phyloP scores from a whole-genome alignment of 306 rosid species.

The Vachellia pachyceras region DNA sequence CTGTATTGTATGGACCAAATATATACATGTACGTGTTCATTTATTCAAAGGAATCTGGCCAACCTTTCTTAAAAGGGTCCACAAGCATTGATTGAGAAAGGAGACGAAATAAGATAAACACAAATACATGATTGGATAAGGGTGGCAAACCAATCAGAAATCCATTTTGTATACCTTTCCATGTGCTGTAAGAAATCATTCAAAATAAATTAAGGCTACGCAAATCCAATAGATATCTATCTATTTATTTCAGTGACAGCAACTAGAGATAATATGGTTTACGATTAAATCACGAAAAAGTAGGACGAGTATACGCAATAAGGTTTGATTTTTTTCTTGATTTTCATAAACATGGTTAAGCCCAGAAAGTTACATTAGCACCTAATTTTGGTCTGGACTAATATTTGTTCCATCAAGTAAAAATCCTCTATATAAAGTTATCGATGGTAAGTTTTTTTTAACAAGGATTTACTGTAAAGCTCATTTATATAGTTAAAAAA shows the following conservation, averaged over 20 bases:
- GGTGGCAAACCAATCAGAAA: not conserved
- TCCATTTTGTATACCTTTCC: slow-evolving; percentile 14
- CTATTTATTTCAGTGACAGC: not conserved
- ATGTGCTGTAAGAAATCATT: slow-evolving; percentile 30
- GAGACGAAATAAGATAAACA: slow-evolving; percentile 3
- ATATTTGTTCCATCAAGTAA: not conserved
- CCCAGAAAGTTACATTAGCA: not conserved
- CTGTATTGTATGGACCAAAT: not conserved
- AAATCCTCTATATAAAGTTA: not conserved
- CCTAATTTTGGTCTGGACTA: not conserved
- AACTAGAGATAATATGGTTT: not conserved
- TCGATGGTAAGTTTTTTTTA: not conserved
- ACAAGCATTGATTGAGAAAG: slow-evolving; percentile 32
- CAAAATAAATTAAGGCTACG: slow-evolving; percentile 14
- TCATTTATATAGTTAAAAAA: not conserved
- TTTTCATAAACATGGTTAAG: not conserved
- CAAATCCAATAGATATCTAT: not conserved
- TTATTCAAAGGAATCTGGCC: slow-evolving; percentile 34
- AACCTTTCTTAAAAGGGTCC: slow-evolving; percentile 27
- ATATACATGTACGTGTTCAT: not conserved
- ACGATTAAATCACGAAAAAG: not conserved
- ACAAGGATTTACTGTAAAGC: not conserved
- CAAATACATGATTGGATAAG: slow-evolving; percentile 40
- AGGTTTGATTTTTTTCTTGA: not conserved
- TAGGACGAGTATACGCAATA: not conserved